Evolutionary conservation across 306 rosid genomes (phyloP).

Genomic region (Carpinus fangiana): DNA sequence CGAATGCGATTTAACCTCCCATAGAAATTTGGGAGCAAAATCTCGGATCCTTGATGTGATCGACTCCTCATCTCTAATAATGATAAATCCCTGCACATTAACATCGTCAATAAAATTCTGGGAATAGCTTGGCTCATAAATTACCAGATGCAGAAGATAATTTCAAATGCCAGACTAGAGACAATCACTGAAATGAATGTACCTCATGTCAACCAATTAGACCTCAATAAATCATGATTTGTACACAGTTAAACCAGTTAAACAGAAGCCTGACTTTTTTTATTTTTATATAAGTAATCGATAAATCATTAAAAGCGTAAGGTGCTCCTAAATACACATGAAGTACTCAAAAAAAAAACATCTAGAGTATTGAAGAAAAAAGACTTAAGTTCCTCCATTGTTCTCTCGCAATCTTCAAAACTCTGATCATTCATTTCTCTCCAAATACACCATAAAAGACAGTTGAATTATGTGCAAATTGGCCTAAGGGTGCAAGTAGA

Average conservation of each 20-base stretch:
- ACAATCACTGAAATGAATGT: background rate
- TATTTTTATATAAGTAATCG: no score
- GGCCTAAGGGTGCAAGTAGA: background rate
- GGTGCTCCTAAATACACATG: no score
- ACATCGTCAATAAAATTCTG: slow-evolving; percentile 11
- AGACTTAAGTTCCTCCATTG: no score
- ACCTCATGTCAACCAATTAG: background rate
- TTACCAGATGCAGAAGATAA: background rate
- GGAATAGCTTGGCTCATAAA: background rate
- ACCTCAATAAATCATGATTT: no score
- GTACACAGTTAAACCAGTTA: no score
- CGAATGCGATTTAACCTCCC: slow-evolving; percentile 67
- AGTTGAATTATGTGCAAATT: background rate
- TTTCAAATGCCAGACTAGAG: background rate
- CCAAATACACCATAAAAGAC: no score
- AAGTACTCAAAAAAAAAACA: no score
- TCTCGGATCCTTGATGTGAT: slow-evolving; percentile 59
- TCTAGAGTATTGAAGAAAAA: no score
- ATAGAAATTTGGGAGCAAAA: slow-evolving; percentile 65
- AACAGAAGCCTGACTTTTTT: no score
- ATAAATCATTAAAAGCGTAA: no score
- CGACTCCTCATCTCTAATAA: slow-evolving; percentile 68
- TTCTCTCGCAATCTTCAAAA: no score
- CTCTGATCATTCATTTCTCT: no score
- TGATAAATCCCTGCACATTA: slow-evolving; percentile 68